Evolutionary conservation across 2,329 filamentous ascomycete species (phyloP).

Genomic region (Botrytis pseudocinerea): DNA sequence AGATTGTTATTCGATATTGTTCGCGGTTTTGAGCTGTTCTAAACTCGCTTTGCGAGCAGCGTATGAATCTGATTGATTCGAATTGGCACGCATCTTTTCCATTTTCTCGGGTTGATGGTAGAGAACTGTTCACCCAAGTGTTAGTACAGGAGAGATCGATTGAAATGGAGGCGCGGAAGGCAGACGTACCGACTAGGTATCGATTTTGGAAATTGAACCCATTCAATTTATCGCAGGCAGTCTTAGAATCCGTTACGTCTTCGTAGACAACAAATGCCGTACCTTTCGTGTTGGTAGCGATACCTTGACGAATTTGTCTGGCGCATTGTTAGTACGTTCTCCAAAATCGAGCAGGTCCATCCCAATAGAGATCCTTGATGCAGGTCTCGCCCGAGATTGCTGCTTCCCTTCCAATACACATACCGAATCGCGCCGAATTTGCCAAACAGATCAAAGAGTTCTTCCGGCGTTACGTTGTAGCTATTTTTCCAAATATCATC

Average conservation of each 20-base stretch:
- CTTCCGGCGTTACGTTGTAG: constrained; percentile 98
- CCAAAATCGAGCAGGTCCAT: constrained; percentile 21
- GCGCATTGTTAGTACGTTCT: constrained; percentile 20
- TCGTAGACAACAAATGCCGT: constrained; percentile 99
- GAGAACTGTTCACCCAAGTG: constrained; percentile 51
- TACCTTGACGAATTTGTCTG: constrained; percentile 98
- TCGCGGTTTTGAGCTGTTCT: constrained; percentile 96
- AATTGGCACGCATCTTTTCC: constrained; percentile 57
- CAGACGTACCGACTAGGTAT: constrained; percentile 87
- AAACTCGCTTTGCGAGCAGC: constrained; percentile 93
- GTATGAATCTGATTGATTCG: constrained; percentile 78
- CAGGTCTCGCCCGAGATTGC: background rate
- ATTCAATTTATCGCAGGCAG: constrained; percentile 98
- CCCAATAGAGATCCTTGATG: background rate
- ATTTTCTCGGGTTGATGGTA: constrained; percentile 80
- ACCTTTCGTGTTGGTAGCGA: constrained; percentile 95
- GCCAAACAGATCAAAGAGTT: constrained; percentile 97
- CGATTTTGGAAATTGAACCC: constrained; percentile 99
- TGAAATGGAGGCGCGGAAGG: constrained; percentile 7
- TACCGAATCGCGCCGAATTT: constrained; percentile 96
- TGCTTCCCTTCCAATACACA: constrained; percentile 41
- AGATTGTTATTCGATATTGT: constrained; percentile 96
- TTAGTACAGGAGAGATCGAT: constrained; percentile 22
- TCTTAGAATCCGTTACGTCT: constrained; percentile 98
- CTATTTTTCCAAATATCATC: constrained; percentile 48